Evolutionary conservation across 2,329 filamentous ascomycete genomes (phyloP).

Genomic region (Akanthomyces muscarius): DNA sequence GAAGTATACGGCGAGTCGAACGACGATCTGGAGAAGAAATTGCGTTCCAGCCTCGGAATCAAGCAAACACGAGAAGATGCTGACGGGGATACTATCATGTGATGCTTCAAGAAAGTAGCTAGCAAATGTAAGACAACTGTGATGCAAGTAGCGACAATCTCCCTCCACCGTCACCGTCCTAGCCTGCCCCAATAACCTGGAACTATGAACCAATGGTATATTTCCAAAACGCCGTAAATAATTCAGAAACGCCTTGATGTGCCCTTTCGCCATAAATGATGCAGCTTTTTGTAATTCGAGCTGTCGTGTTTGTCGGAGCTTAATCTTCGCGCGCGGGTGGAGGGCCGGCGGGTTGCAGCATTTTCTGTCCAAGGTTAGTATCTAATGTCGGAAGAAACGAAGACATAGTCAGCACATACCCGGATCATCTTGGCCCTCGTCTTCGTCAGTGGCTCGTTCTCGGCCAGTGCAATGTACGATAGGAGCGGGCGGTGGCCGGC

Average conservation of each 20-base stretch:
- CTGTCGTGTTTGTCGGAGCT: not conserved
- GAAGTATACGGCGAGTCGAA: slow-evolving; percentile 53
- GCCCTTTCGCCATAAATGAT: not conserved
- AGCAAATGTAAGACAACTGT: not conserved
- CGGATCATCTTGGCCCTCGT: slow-evolving; percentile 78
- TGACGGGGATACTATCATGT: slow-evolving; percentile 18
- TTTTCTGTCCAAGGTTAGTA: slow-evolving; percentile 48
- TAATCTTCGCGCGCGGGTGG: slow-evolving; percentile 54
- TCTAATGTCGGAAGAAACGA: not conserved
- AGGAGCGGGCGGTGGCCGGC: slow-evolving; percentile 85
- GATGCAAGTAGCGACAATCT: not conserved
- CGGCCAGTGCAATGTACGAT: slow-evolving; percentile 82
- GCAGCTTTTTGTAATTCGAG: not conserved
- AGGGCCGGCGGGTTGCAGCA: slow-evolving; percentile 59
- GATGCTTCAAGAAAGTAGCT: not conserved
- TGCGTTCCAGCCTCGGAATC: slow-evolving; percentile 60
- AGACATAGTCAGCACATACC: slow-evolving; percentile 34
- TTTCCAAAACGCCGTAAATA: slow-evolving; percentile 23
- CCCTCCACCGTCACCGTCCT: not conserved
- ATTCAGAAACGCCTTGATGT: slow-evolving; percentile 11
- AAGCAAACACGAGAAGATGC: slow-evolving; percentile 25
- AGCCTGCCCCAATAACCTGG: not conserved
- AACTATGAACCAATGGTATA: slow-evolving; percentile 22
- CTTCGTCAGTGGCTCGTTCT: slow-evolving; percentile 80
- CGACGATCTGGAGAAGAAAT: slow-evolving; percentile 54